These are phyloP conservation scores for Aureobasidium leucospermi DNA, from an alignment of 2,329 filamentous ascomycete species.

Conservation along the genomic window DNA sequence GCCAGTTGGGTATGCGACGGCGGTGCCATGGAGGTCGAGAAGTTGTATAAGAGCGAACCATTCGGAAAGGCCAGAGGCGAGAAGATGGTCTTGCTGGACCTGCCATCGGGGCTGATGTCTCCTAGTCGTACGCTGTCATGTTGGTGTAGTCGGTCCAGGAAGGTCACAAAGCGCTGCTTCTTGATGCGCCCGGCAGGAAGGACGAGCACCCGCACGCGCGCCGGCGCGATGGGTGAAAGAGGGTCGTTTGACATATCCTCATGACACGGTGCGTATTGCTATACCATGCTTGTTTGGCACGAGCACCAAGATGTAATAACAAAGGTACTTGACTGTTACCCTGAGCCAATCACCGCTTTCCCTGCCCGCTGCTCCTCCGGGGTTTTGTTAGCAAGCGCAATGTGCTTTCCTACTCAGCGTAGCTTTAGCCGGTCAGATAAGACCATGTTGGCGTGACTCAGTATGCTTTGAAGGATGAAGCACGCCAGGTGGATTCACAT, in stretches of 20 bases:
- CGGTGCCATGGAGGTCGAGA: conserved; percentile 73
- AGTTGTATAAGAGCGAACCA: conserved; percentile 81
- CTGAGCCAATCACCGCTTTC: not conserved
- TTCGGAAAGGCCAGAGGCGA: conserved; percentile 81
- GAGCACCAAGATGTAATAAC: not conserved
- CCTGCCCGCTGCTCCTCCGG: not conserved
- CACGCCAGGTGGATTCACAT: no score
- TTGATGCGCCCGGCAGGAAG: conserved; percentile 83
- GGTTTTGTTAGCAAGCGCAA: no score
- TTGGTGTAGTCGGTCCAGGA: conserved; percentile 67
- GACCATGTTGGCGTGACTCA: no score
- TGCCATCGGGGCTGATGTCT: conserved; percentile 77
- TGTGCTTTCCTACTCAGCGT: no score
- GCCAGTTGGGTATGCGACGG: conserved; percentile 70
- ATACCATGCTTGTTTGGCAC: not conserved
- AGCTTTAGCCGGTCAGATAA: no score
- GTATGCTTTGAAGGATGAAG: no score
- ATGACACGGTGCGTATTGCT: conserved; percentile 22
- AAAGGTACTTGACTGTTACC: not conserved
- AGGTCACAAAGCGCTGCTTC: conserved; percentile 68
- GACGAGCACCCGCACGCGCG: conserved; percentile 79
- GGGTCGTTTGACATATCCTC: conserved; percentile 79
- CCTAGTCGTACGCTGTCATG: conserved; percentile 78
- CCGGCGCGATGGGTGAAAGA: conserved; percentile 83
- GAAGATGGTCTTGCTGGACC: conserved; percentile 88